These are phyloP conservation scores for Acanthochlamys bracteata DNA, from an alignment of 106 monocot species.

Conservation along the genomic window DNA sequence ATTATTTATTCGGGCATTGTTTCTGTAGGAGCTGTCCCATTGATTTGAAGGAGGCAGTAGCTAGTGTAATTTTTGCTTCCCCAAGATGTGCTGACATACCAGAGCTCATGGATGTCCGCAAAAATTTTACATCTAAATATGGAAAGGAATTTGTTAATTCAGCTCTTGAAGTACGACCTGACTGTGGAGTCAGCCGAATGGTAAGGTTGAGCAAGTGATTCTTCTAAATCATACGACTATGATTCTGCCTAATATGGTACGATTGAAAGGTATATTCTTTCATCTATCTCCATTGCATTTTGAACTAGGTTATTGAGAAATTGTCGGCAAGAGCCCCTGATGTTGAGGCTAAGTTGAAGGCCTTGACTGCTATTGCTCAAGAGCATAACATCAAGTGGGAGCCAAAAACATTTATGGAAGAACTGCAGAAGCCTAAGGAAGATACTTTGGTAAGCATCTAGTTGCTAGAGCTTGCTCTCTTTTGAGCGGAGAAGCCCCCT, in stretches of 20 bases:
- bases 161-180: conserved; percentile 78
- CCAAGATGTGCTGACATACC: conserved; percentile 85
- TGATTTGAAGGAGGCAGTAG: conserved; percentile 86
- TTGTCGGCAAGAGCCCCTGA: conserved; percentile 74
- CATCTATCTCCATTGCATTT: not conserved
- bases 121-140: conserved; percentile 73
- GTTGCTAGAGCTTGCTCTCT: not conserved
- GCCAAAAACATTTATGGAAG: conserved; percentile 55
- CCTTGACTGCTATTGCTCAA: conserved; percentile 52
- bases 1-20: not conserved
- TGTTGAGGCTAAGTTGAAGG: conserved; percentile 54
- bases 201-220: conserved; percentile 25
- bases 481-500: not conserved
- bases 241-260: not conserved
- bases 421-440: conserved; percentile 34
- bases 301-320: conserved; percentile 65
- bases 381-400: conserved; percentile 83
- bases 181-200: conserved; percentile 67
- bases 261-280: not conserved
- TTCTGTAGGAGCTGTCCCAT: conserved; percentile 68
- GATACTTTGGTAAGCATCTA: conserved; percentile 43
- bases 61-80: conserved; percentile 83
- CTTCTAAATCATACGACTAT: not conserved
- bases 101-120: conserved; percentile 68
- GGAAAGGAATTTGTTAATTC: conserved; percentile 79